Percentiles rank a stretch among this genome's conserved stretches.
Evolutionary conservation across 768 basidiomycete genomes (phyloP).

Genomic region (Rhodosporidiobolus odoratus): DNA sequence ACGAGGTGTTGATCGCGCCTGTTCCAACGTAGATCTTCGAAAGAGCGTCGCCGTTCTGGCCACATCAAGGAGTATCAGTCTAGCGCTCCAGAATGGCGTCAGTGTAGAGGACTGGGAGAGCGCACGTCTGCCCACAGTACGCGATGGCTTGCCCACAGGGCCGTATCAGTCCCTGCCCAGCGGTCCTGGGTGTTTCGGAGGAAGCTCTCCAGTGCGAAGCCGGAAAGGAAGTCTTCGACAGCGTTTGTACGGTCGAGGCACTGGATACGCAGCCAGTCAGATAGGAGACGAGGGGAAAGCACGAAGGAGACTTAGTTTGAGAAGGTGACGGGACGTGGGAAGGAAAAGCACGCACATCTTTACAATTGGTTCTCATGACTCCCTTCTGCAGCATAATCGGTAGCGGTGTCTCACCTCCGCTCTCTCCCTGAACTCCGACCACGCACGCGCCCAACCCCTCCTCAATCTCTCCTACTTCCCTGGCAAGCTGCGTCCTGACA

Average conservation of each 20-base stretch:
- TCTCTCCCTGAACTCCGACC: conserved; percentile 12
- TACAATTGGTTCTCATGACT: conserved; percentile 86
- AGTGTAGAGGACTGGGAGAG: no score
- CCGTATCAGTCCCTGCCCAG: conserved; percentile 55
- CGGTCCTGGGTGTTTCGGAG: conserved; percentile 64
- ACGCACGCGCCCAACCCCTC: conserved; percentile 39
- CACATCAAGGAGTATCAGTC: no score
- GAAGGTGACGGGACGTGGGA: neutral
- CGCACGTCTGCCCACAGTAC: conserved; percentile 80
- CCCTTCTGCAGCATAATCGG: conserved; percentile 84
- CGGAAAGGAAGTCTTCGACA: conserved; percentile 88
- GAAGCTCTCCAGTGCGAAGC: conserved; percentile 73
- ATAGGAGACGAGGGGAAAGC: no score
- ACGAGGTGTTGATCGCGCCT: conserved; percentile 82
- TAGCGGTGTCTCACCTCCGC: conserved; percentile 49
- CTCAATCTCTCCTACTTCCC: conserved; percentile 35
- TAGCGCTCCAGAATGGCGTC: no score
- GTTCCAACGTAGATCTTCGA: conserved; percentile 85
- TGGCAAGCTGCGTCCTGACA: conserved; percentile 62
- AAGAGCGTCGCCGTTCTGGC: conserved; percentile 84
- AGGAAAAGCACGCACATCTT: conserved; percentile 44
- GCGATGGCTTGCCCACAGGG: conserved; percentile 79
- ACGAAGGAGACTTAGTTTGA: neutral
- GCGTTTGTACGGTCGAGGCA: conserved; percentile 97
- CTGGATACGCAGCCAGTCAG: no score